phyloP scores from a whole-genome alignment of 202 grass and related monocot genomes.

The Cymbopogon flexuosus region DNA sequence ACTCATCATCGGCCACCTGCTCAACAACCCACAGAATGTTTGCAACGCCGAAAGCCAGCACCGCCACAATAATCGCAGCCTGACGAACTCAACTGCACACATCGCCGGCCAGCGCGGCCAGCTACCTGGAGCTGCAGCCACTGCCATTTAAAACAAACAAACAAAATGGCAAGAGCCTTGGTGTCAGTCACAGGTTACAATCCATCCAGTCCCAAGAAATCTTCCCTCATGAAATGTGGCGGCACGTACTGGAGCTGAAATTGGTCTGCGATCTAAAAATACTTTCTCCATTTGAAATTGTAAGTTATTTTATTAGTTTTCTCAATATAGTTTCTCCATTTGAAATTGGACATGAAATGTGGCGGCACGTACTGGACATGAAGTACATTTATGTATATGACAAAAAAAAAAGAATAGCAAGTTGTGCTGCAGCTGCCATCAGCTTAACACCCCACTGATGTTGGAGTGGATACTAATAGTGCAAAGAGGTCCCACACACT shows the following conservation, averaged over 20 bases:
- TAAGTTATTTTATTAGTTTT: too few species aligned
- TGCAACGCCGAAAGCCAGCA: neutral
- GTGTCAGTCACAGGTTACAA: neutral
- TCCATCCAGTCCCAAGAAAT: neutral
- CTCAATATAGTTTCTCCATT: too few species aligned
- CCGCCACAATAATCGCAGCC: neutral
- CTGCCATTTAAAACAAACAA: neutral
- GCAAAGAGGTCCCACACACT: neutral
- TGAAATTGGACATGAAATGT: too few species aligned
- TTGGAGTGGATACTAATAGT: neutral
- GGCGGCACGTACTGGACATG: too few species aligned
- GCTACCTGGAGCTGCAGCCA: neutral
- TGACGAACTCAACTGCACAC: too few species aligned
- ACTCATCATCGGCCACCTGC: slow-evolving; percentile 6
- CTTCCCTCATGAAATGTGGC: neutral
- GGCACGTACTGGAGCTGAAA: neutral
- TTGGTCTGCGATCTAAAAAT: neutral
- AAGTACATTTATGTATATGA: too few species aligned
- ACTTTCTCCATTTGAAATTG: neutral
- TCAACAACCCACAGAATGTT: slow-evolving; percentile 29
- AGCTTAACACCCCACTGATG: neutral
- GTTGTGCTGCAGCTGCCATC: too few species aligned
- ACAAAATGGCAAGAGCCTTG: neutral
- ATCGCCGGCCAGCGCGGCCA: too few species aligned
- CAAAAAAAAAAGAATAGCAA: too few species aligned